Percentiles rank a stretch among this genome's conserved stretches.
Conservation (phyloP, 2,329 filamentous ascomycete genomes). For the Cordyceps cicadae region DNA sequence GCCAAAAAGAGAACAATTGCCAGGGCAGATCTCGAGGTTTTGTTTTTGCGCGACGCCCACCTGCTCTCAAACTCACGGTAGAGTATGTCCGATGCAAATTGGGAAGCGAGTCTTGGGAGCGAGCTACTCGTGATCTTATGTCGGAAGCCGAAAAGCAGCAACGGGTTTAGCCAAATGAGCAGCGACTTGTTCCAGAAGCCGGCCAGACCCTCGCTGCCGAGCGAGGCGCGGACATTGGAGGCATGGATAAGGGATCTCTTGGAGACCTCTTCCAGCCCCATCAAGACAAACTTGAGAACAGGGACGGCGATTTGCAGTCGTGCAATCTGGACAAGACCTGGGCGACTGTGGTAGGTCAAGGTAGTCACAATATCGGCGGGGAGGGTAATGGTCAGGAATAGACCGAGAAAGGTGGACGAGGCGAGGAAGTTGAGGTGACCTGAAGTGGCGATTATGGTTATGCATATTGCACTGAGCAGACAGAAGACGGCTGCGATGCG, state of each 20-base stretch:
- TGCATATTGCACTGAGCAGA: slow-evolving; percentile 20
- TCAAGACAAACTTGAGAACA: not conserved
- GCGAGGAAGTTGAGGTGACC: not conserved
- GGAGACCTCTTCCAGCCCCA: not conserved
- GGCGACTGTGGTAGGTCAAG: not conserved
- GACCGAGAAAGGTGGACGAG: not conserved
- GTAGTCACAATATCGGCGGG: not conserved
- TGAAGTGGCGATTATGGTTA: slow-evolving; percentile 22
- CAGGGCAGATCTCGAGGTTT: not conserved
- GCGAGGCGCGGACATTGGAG: not conserved
- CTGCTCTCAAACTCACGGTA: not conserved
- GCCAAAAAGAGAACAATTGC: not conserved
- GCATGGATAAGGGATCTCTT: not conserved
- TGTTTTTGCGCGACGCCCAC: slow-evolving; percentile 14
- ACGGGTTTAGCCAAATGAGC: not conserved
- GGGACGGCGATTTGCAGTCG: not conserved
- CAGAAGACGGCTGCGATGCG: slow-evolving; percentile 20
- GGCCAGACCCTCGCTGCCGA: not conserved
- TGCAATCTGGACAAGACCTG: not conserved
- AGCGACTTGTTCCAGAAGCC: slow-evolving; percentile 6
- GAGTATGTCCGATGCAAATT: not conserved
- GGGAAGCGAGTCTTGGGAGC: not conserved
- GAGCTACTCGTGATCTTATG: not conserved
- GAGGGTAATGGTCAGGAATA: not conserved
- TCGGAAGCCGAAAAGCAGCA: not conserved